Evolutionary conservation across 75 land plant genomes (phyloP).

Genomic region (Selaginella tamariscina): DNA sequence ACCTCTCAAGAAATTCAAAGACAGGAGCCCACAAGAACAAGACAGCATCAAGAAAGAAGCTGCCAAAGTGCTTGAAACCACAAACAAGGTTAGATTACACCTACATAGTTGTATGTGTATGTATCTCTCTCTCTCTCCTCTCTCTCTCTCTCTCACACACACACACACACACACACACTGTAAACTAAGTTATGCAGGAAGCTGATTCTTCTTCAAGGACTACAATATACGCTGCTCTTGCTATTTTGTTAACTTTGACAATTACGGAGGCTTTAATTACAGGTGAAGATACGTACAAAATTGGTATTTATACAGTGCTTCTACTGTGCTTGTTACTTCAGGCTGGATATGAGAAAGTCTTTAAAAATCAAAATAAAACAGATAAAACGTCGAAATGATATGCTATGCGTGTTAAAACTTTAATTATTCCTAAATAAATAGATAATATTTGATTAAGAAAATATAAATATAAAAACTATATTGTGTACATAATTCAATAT

Average conservation of each 20-base stretch:
- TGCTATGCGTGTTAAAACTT: too few relatives aligned
- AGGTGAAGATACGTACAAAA: conserved; percentile 40
- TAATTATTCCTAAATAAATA: too few relatives aligned
- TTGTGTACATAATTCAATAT: too few relatives aligned
- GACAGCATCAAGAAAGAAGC: conserved; percentile 37
- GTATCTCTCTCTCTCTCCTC: too few relatives aligned
- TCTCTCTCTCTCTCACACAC: too few relatives aligned
- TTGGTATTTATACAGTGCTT: conserved; percentile 41
- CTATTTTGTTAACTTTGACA: conserved; percentile 34
- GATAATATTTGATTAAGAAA: too few relatives aligned
- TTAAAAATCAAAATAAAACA: neutral
- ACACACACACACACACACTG: too few relatives aligned
- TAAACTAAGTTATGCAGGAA: neutral
- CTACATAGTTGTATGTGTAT: too few relatives aligned
- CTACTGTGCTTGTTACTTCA: conserved; percentile 44
- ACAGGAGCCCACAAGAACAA: conserved; percentile 20
- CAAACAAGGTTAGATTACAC: too few relatives aligned
- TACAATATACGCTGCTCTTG: conserved; percentile 47
- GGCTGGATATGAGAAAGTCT: conserved; percentile 43
- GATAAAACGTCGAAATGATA: too few relatives aligned
- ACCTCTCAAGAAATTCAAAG: conserved; percentile 25
- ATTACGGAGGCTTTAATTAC: conserved; percentile 34
- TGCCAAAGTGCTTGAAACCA: conserved; percentile 29
- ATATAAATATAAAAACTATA: too few relatives aligned
- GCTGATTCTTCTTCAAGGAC: conserved; percentile 40